phyloP scores from a whole-genome alignment of 306 rosid species.

The Inga leiocalycina region DNA sequence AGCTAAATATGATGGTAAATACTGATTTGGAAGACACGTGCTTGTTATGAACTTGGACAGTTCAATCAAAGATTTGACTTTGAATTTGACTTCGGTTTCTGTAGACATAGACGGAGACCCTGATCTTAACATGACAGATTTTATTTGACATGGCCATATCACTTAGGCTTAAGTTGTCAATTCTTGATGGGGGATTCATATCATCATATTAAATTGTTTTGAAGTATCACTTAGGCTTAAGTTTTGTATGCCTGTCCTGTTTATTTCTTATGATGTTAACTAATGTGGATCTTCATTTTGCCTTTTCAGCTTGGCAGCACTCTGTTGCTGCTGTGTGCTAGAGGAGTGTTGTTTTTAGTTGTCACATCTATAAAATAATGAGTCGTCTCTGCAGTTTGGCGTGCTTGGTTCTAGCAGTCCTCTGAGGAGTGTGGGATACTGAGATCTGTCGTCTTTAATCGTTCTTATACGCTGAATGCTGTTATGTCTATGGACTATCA shows the following conservation, averaged over 20 bases:
- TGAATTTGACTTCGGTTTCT: background rate
- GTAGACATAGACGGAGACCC: background rate
- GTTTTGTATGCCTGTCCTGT: background rate
- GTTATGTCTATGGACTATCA: constrained; percentile 26
- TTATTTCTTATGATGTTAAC: constrained; percentile 19
- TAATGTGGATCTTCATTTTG: constrained; percentile 18
- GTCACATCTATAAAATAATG: background rate
- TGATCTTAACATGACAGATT: background rate
- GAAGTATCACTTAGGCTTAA: background rate
- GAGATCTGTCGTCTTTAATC: background rate
- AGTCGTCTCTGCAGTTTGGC: constrained; percentile 19
- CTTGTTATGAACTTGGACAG: constrained; percentile 9
- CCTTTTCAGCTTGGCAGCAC: constrained; percentile 73
- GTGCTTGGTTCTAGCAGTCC: constrained; percentile 20
- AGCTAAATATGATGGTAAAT: background rate
- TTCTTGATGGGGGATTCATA: background rate
- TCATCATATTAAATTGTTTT: constrained; percentile 8
- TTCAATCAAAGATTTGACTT: background rate
- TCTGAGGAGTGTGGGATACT: constrained; percentile 17
- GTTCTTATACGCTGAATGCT: background rate
- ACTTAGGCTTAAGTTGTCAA: background rate
- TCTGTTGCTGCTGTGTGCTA: constrained; percentile 90
- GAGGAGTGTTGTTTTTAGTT: constrained; percentile 75
- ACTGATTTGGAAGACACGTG: background rate
- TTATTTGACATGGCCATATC: background rate